phyloP scores from a whole-genome alignment of 2,329 filamentous ascomycete genomes.

The Arthrinium phaeospermum region DNA sequence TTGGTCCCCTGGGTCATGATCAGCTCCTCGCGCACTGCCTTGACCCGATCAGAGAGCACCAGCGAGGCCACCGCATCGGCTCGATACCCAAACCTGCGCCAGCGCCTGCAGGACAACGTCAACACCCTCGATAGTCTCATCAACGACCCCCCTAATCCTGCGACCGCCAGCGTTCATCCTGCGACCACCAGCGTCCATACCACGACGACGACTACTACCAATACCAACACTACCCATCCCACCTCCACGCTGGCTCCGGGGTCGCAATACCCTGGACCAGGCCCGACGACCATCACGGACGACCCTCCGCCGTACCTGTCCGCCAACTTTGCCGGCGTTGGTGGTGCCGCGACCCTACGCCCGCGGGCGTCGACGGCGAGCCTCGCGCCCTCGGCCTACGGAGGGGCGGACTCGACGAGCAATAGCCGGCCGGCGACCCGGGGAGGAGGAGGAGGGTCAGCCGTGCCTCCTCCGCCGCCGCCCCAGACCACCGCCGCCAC shows the following conservation, averaged over 20 bases:
- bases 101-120: constrained; percentile 26
- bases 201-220: neutral
- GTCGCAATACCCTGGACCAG: constrained; percentile 18
- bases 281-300: constrained; percentile 15
- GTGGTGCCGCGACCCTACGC: constrained; percentile 19
- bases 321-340: constrained; percentile 25
- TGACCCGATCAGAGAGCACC: constrained; percentile 26
- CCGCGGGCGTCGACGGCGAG: constrained; percentile 25
- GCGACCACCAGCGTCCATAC: neutral
- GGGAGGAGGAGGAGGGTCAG: constrained; percentile 20
- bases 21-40: constrained; percentile 24
- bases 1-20: constrained; percentile 13
- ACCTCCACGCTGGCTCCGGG: constrained; percentile 14
- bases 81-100: constrained; percentile 22
- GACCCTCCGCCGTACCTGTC: constrained; percentile 26
- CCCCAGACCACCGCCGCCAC: constrained; percentile 36
- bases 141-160: constrained; percentile 19
- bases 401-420: neutral
- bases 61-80: constrained; percentile 21
- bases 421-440: constrained; percentile 19
- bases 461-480: constrained; percentile 24
- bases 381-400: constrained; percentile 21
- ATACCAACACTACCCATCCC: neutral
- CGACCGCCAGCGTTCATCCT: neutral
- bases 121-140: constrained; percentile 24